Percentiles rank a stretch among this genome's conserved stretches.
phyloP scores from a whole-genome alignment of 129 eudicot genomes.

The Helianthus tuberosus region DNA sequence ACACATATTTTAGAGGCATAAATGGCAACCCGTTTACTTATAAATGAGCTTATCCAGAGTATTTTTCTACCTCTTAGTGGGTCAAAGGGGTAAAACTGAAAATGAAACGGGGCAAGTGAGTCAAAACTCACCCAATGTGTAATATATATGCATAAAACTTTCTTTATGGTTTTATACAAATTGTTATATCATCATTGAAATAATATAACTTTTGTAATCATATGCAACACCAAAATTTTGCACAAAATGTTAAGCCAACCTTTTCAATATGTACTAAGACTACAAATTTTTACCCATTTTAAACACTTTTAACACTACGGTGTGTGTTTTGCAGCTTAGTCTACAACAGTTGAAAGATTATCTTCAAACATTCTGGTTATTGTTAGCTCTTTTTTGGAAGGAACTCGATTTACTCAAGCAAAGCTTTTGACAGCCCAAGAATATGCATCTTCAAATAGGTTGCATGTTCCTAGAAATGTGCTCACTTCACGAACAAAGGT shows the following conservation, averaged over 20 bases:
- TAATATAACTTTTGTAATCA: not conserved
- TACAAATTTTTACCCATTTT: not conserved
- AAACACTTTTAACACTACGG: not conserved
- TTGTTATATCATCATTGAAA: not conserved
- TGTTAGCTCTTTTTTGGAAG: constrained; percentile 88
- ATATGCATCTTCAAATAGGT: constrained; percentile 73
- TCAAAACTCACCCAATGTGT: not conserved
- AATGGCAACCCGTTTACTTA: too few relatives aligned
- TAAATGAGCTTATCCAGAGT: too few relatives aligned
- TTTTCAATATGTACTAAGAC: too few relatives aligned
- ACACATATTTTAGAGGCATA: too few relatives aligned
- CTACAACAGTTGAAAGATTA: constrained; percentile 71
- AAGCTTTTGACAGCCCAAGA: constrained; percentile 92
- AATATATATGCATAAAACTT: not conserved
- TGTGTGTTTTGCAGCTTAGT: constrained; percentile 55
- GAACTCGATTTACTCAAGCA: constrained; percentile 86
- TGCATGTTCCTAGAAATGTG: constrained; percentile 82
- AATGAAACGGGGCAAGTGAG: not conserved
- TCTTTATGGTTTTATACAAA: not conserved
- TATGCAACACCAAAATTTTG: not conserved
- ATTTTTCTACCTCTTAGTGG: not conserved
- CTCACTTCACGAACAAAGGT: constrained; percentile 92
- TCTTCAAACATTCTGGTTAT: constrained; percentile 70
- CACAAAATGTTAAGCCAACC: not conserved
- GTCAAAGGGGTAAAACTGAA: not conserved